phyloP scores from a whole-genome alignment of 208 protist species.

The Naegleria lovaniensis region DNA sequence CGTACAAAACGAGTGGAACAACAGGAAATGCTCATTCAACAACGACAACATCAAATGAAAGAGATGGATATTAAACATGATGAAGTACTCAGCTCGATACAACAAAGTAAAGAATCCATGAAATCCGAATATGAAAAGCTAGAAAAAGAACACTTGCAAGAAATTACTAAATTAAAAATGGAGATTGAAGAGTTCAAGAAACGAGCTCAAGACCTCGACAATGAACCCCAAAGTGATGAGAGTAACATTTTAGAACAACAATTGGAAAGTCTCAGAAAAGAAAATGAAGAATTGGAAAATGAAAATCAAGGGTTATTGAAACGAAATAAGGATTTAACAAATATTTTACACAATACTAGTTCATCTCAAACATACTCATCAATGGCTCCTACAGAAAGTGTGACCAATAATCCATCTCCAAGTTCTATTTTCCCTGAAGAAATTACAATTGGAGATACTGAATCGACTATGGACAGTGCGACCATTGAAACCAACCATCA shows the following conservation, averaged over 20 bases:
- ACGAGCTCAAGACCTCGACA: not conserved
- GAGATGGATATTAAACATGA: conserved; percentile 17
- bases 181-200: not conserved
- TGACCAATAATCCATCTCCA: not conserved
- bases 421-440: no score
- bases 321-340: not conserved
- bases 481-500: not conserved
- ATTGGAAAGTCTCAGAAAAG: not conserved
- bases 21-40: not conserved
- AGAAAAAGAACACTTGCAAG: not conserved
- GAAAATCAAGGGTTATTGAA: conserved; percentile 4
- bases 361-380: not conserved
- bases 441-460: no score
- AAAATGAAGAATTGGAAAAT: not conserved
- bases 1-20: not conserved
- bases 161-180: not conserved
- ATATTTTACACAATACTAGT: not conserved
- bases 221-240: not conserved
- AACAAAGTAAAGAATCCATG: conserved; percentile 3
- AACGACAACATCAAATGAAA: not conserved
- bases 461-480: no score
- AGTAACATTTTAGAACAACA: not conserved
- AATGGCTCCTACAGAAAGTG: not conserved
- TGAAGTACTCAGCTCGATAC: not conserved
- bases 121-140: not conserved